Evolutionary conservation across 2,329 filamentous ascomycete genomes (phyloP).

Genomic region (Ceratocystis lukuohia): DNA sequence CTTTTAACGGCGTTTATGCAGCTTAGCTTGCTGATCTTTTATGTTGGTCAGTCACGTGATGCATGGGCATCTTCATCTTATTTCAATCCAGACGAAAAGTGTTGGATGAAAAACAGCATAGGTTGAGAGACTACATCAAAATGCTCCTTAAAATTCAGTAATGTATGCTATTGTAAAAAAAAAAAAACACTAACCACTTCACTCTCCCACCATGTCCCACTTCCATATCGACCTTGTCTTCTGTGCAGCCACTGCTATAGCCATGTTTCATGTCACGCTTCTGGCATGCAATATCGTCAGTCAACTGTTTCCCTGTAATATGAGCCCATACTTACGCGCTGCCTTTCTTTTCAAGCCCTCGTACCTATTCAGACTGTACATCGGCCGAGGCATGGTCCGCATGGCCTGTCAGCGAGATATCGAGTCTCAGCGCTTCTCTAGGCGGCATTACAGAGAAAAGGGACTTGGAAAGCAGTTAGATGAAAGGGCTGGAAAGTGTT

Average conservation of each 20-base stretch:
- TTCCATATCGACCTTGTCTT: not conserved
- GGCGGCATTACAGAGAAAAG: not conserved
- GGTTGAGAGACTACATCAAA: not conserved
- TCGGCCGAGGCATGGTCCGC: not conserved
- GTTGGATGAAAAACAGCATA: not conserved
- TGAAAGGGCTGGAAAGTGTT: not conserved
- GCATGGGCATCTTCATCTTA: not conserved
- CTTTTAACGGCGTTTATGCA: not conserved
- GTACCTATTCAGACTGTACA: not conserved
- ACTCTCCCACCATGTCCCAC: not conserved
- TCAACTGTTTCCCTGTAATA: not conserved
- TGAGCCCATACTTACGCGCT: not conserved
- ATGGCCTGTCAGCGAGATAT: not conserved
- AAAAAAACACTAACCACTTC: not conserved
- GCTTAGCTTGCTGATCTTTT: not conserved
- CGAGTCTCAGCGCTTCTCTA: not conserved
- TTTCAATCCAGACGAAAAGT: not conserved
- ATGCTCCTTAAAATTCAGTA: not conserved
- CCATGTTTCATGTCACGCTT: not conserved
- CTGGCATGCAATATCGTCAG: not conserved
- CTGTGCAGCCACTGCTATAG: not conserved
- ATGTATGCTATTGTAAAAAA: no score
- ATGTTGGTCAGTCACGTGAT: not conserved
- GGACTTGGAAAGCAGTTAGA: not conserved
- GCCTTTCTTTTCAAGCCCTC: no score